Conservation (phyloP, 768 basidiomycete genomes). For the Phylloporus arenicola region DNA sequence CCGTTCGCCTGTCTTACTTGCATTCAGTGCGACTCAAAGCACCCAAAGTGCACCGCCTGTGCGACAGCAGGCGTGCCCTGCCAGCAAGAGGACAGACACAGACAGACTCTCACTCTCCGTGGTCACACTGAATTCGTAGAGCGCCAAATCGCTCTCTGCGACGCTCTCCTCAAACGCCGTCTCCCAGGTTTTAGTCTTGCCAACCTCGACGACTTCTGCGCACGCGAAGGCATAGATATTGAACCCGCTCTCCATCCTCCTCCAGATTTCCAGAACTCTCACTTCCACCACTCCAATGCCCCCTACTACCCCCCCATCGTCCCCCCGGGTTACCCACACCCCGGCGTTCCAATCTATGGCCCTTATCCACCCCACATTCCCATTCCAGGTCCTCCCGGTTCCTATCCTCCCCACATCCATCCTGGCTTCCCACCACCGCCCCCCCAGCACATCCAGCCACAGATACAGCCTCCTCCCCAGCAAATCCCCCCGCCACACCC, state of each 20-base stretch:
- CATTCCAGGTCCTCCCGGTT: slow-evolving; percentile 37
- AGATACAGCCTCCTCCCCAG: slow-evolving; percentile 20
- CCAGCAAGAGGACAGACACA: slow-evolving; percentile 84
- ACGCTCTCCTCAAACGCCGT: slow-evolving; percentile 70
- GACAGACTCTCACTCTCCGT: slow-evolving; percentile 79
- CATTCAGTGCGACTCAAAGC: slow-evolving; percentile 77
- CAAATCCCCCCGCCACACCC: slow-evolving; percentile 15
- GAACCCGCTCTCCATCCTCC: slow-evolving; percentile 18
- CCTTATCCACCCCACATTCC: slow-evolving; percentile 40
- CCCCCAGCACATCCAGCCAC: slow-evolving; percentile 33
- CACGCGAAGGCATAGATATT: slow-evolving; percentile 62
- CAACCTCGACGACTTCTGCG: slow-evolving; percentile 58
- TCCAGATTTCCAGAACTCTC: slow-evolving; percentile 31
- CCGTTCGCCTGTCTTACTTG: slow-evolving; percentile 44
- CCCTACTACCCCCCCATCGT: slow-evolving; percentile 34
- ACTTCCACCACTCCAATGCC: slow-evolving; percentile 27
- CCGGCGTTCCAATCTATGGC: slow-evolving; percentile 37
- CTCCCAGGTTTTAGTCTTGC: slow-evolving; percentile 63
- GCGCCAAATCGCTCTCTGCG: slow-evolving; percentile 72
- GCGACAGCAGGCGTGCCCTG: slow-evolving; percentile 73
- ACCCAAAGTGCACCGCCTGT: slow-evolving; percentile 82
- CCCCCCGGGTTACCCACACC: slow-evolving; percentile 44
- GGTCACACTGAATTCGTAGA: slow-evolving; percentile 82
- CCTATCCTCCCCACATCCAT: slow-evolving; percentile 55
- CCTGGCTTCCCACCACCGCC: slow-evolving; percentile 54